Evolutionary conservation across 768 basidiomycete species (phyloP).

Genomic region (Psilocybe cyanescens): DNA sequence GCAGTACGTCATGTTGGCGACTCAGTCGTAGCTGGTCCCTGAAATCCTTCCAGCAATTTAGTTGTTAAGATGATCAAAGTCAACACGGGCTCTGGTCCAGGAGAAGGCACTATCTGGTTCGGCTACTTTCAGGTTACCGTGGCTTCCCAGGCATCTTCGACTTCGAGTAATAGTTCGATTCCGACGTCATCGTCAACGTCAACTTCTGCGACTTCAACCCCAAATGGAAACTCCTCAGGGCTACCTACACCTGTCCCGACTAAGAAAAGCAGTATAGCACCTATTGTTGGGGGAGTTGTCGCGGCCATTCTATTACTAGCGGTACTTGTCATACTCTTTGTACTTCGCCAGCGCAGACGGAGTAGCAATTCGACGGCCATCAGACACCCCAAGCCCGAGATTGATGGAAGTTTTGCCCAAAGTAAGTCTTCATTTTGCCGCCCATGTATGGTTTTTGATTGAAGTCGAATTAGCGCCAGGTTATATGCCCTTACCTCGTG

Average conservation of each 20-base stretch:
- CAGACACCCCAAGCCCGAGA: constrained; percentile 3
- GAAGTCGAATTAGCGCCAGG: not conserved
- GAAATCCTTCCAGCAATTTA: constrained; percentile 26
- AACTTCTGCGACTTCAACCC: not conserved
- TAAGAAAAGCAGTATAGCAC: constrained; percentile 1
- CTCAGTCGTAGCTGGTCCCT: not conserved
- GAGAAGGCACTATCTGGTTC: constrained; percentile 47
- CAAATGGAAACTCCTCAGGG: not conserved
- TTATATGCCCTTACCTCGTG: constrained; percentile 1
- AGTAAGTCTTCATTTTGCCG: not conserved
- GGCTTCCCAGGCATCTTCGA: not conserved
- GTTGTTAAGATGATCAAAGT: constrained; percentile 38
- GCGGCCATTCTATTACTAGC: not conserved
- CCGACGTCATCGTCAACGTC: not conserved
- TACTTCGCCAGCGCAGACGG: not conserved
- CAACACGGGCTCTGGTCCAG: constrained; percentile 24
- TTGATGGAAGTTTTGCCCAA: not conserved
- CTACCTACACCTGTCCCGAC: not conserved
- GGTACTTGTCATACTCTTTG: not conserved
- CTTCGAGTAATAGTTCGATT: not conserved
- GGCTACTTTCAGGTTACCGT: constrained; percentile 34
- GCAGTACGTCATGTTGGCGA: constrained; percentile 31
- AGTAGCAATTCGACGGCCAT: not conserved
- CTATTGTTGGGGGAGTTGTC: constrained; percentile 5
- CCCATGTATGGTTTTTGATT: not conserved